Evolutionary conservation across 75 land plant species (phyloP).

Genomic region (Pinus tabuliformis): DNA sequence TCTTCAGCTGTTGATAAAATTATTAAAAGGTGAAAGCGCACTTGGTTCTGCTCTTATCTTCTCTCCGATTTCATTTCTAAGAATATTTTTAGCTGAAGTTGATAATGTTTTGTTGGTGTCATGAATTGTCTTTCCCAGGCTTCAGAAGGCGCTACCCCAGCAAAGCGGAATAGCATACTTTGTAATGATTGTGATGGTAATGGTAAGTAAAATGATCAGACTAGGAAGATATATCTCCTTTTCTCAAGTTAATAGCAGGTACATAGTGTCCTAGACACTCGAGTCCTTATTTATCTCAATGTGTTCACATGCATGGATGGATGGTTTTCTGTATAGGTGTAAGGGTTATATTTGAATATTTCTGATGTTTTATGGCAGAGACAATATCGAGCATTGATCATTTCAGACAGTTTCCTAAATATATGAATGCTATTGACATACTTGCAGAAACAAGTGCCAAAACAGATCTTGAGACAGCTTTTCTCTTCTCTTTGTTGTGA

Average conservation of each 20-base stretch:
- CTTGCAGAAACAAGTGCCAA: not conserved
- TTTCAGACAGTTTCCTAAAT: not conserved
- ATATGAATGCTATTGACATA: not conserved
- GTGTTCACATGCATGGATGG: constrained; percentile 5
- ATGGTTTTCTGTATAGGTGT: not conserved
- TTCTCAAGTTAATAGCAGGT: not conserved
- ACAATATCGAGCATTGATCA: not conserved
- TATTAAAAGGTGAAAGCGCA: not conserved
- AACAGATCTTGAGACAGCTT: not conserved
- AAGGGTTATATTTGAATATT: not conserved
- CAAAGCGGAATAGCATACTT: constrained; percentile 44
- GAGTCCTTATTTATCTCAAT: not conserved
- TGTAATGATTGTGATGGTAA: constrained; percentile 71
- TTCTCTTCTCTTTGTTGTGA: not conserved
- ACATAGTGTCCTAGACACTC: not conserved
- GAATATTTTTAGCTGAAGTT: not conserved
- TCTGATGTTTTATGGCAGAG: not conserved
- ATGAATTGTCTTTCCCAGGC: constrained; percentile 30
- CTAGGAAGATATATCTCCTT: not conserved
- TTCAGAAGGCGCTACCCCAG: constrained; percentile 18
- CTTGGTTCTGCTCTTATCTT: not conserved
- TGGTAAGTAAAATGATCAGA: constrained; percentile 27
- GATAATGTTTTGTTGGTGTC: not conserved
- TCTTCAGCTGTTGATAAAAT: not conserved
- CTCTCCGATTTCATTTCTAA: not conserved